Conservation (phyloP, 208 protist genomes). For the Wallacemonas sp. region DNA sequence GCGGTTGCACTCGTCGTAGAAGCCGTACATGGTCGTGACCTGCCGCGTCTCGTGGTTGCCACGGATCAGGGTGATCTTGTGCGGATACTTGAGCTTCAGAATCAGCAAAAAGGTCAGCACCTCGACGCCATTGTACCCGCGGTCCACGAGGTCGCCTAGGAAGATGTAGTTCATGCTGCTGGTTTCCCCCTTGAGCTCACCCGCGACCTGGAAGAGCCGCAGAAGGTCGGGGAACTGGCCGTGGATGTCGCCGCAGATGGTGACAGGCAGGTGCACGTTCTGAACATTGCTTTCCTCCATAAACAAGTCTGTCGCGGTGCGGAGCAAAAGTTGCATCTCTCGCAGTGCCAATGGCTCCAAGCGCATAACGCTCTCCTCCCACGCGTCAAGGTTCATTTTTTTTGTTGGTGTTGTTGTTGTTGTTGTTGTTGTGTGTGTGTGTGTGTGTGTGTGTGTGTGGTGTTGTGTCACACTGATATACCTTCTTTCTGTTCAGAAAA, state of each 20-base stretch:
- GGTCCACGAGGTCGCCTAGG: conserved; percentile 96
- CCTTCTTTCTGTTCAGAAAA: too few species aligned
- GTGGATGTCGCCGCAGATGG: conserved; percentile 99
- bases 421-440: not conserved
- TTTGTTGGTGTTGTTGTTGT: not conserved
- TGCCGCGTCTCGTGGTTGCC: conserved; percentile 92
- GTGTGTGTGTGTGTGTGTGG: not conserved
- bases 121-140: conserved; percentile 95
- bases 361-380: conserved; percentile 62
- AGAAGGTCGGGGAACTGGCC: conserved; percentile 98
- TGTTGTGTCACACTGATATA: too few species aligned
- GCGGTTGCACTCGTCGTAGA: conserved; percentile 89
- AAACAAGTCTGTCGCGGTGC: conserved; percentile 66
- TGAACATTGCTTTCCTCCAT: conserved; percentile 96
- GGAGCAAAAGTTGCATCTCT: conserved; percentile 77
- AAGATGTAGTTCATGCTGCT: conserved; percentile 90
- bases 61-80: conserved; percentile 87
- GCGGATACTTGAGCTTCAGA: conserved; percentile 91
- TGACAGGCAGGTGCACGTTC: conserved; percentile 93
- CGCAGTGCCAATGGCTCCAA: conserved; percentile 56
- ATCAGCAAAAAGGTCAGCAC: conserved; percentile 92
- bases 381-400: conserved; percentile 66
- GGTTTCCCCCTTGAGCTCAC: conserved; percentile 65
- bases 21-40: conserved; percentile 91
- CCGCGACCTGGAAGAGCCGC: conserved; percentile 95